phyloP scores from a whole-genome alignment of 371 early-diverging fungal species.

The Phascolomyces articulosus region DNA sequence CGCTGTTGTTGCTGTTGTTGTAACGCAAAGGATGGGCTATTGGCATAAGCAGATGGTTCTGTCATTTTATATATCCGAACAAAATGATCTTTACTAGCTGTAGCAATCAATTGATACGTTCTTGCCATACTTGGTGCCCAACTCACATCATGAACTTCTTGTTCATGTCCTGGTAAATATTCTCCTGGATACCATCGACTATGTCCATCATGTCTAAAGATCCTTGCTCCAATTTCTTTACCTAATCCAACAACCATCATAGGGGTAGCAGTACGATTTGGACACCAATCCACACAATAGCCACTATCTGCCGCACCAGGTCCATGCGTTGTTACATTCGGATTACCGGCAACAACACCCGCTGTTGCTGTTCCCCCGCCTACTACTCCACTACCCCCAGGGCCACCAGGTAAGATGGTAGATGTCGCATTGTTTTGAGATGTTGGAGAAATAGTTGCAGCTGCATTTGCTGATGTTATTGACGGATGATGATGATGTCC shows the following conservation, averaged over 20 bases:
- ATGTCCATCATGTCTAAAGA: constrained; percentile 62
- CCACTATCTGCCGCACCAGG: constrained; percentile 62
- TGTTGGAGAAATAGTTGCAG: constrained; percentile 25
- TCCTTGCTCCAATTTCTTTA: constrained; percentile 78
- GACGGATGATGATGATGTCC: no score
- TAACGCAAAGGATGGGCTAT: constrained; percentile 2
- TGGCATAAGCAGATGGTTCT: constrained; percentile 33
- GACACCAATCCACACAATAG: constrained; percentile 90
- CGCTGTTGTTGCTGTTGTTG: constrained; percentile 23
- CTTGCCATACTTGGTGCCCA: constrained; percentile 91
- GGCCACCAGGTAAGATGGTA: background rate
- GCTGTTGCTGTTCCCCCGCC: background rate
- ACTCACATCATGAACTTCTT: constrained; percentile 78
- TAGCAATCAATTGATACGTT: constrained; percentile 91
- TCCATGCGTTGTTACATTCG: background rate
- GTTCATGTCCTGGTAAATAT: constrained; percentile 67
- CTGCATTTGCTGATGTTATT: background rate
- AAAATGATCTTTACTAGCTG: constrained; percentile 84
- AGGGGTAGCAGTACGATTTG: constrained; percentile 73
- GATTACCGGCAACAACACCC: background rate
- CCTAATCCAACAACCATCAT: constrained; percentile 92
- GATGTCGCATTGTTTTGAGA: constrained; percentile 8
- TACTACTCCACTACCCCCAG: no score
- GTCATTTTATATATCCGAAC: constrained; percentile 87
- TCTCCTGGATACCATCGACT: constrained; percentile 74